Conservation (phyloP, 495 filamentous ascomycete genomes). For the Aspergillus sclerotioniger region DNA sequence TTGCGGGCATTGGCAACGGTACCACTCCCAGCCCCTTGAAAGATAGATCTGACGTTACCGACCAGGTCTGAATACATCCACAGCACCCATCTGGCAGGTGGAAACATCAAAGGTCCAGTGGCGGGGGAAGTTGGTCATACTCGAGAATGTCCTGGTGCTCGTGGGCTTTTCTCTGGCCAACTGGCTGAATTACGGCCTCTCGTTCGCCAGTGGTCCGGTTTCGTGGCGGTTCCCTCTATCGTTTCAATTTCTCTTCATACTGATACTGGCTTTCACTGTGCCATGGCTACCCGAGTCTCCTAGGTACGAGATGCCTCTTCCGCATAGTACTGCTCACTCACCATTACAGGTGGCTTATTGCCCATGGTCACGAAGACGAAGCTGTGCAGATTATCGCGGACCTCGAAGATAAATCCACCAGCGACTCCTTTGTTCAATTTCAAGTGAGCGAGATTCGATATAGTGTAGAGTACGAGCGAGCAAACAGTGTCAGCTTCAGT, state of each 20-base stretch:
- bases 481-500: conserved; percentile 35
- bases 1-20: conserved; percentile 8
- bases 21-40: not conserved
- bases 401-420: conserved; percentile 37
- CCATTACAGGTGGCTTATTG: conserved; percentile 34
- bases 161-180: conserved; percentile 29
- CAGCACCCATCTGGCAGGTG: conserved; percentile 63
- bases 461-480: conserved; percentile 41
- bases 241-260: conserved; percentile 48
- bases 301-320: conserved; percentile 30
- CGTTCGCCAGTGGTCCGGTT: conserved; percentile 36
- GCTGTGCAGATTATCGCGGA: conserved; percentile 44
- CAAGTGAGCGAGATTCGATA: conserved; percentile 41
- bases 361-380: conserved; percentile 36
- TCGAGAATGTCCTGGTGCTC: conserved; percentile 58
- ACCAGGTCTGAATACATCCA: conserved; percentile 55
- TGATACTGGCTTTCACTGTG: conserved; percentile 41
- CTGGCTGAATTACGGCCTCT: conserved; percentile 52
- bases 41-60: too few relatives aligned
- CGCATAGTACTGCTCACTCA: conserved; percentile 1
- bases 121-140: conserved; percentile 59
- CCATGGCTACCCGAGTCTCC: conserved; percentile 53
- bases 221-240: conserved; percentile 48
- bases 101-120: conserved; percentile 58
- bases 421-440: conserved; percentile 39